Base-by-base conservation (phyloP, 129 eudicot species). In the Saussurea involucrata region DNA sequence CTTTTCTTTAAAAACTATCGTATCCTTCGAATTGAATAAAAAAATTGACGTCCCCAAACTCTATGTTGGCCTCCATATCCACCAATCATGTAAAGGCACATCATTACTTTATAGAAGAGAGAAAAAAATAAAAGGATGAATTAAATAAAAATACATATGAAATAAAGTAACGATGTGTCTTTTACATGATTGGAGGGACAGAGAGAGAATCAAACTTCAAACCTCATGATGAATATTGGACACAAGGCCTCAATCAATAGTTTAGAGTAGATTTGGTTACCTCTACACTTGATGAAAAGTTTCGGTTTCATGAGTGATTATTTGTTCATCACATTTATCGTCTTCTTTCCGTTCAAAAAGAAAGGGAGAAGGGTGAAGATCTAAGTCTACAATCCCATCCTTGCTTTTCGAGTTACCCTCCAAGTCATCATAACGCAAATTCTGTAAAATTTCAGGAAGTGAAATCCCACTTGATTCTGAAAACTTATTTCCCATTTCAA, bases 391-490 rank as follows among this genome's bases (percentile, higher is more conserved):
- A 84, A 24, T 77, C 32, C 76, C 86, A 13, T 95, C 84, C 75
- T 75, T 87, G 27, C 73, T 57, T 76, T 86, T 85, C 57, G 83
- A 72, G 71, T 71, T 65, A 31, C 88, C 88, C 68, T 93, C 98
- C n/a, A 79, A 31, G 5, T 87, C 92, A 72, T 89, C 94, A 66
- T 79, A 91, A 72, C 83, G 80, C 82, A 91, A 79, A 85, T 86
- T 86, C 64, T 87, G 92, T 78, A 95, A 71, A 72, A 95, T 87
- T 72, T 95, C 97, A 31, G 99, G 96, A 57, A 95, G 88, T 76
- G 87, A 75, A 75, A 79, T 77, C 76, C 88, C 92, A 72, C 75
- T 85, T 21, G 80, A 86, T 15, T 86, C 93, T 13, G 53, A 29
- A 71, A 64, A 72, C 66, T 66, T 84, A 27, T 69, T 44, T 24